These are phyloP conservation scores for Fragaria vesca DNA, from an alignment of 306 rosid genomes.

Conservation along the genomic window DNA sequence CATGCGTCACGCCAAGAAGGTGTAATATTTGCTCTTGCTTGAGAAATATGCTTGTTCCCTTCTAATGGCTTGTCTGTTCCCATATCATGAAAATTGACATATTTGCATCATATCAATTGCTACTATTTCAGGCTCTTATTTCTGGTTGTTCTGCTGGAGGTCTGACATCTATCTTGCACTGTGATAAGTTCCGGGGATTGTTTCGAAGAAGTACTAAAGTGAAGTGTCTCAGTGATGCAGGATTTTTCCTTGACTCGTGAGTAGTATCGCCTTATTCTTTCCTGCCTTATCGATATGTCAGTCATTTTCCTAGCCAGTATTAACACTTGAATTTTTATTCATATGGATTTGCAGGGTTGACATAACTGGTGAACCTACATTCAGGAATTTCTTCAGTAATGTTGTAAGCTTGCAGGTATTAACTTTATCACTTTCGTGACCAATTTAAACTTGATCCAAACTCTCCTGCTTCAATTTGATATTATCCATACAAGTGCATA, in stretches of 20 bases:
- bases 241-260: constrained; percentile 70
- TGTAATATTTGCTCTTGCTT: constrained; percentile 8
- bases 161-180: constrained; percentile 73
- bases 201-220: constrained; percentile 60
- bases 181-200: constrained; percentile 60
- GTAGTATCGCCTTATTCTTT: constrained; percentile 15
- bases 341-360: constrained; percentile 46
- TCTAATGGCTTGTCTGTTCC: not conserved
- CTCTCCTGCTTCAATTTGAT: not conserved
- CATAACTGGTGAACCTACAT: constrained; percentile 54
- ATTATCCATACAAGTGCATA: not conserved
- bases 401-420: constrained; percentile 80
- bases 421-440: not conserved
- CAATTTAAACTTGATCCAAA: not conserved
- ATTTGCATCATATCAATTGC: not conserved
- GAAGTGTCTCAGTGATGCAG: constrained; percentile 87
- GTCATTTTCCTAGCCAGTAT: constrained; percentile 4
- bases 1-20: constrained; percentile 70
- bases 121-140: constrained; percentile 66
- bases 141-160: constrained; percentile 93
- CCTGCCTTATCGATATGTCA: constrained; percentile 3
- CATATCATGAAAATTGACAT: not conserved
- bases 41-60: not conserved
- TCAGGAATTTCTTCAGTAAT: constrained; percentile 58
- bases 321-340: constrained; percentile 2